A percentile compares a stretch with the other conserved stretches of the same genome.
phyloP scores from a whole-genome alignment of 495 filamentous ascomycete genomes.

The Hypoxylon perforatum region DNA sequence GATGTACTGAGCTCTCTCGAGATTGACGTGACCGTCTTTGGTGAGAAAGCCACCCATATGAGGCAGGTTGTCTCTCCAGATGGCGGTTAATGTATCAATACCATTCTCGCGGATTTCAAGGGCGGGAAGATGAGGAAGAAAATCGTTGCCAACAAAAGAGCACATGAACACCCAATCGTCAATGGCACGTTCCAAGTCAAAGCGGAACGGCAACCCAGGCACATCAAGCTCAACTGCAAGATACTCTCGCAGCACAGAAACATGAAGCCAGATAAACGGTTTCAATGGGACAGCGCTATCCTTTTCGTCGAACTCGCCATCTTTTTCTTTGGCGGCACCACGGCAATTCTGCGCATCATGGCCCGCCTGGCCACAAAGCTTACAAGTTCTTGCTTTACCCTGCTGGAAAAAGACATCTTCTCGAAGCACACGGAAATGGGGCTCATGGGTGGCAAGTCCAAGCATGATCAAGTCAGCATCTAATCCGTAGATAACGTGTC shows the following conservation, averaged over 20 bases:
- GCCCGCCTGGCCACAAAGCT: constrained; percentile 88
- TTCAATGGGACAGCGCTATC: constrained; percentile 74
- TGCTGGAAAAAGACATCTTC: constrained; percentile 98
- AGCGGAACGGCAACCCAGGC: constrained; percentile 77
- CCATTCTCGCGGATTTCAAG: constrained; percentile 97
- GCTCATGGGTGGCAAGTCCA: constrained; percentile 95
- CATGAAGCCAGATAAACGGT: constrained; percentile 98
- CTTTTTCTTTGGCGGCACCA: constrained; percentile 84
- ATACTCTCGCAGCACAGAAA: constrained; percentile 91
- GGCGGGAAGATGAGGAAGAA: constrained; percentile 94
- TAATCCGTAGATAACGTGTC: constrained; percentile 93
- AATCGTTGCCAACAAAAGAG: constrained; percentile 99
- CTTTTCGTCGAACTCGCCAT: constrained; percentile 88
- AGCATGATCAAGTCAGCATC: constrained; percentile 99
- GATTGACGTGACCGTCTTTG: constrained; percentile 90
- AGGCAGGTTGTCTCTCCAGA: constrained; percentile 94
- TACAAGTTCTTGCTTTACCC: constrained; percentile 80
- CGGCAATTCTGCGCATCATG: constrained; percentile 86
- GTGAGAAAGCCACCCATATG: constrained; percentile 95
- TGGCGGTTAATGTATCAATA: constrained; percentile 93
- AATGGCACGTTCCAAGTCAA: constrained; percentile 92
- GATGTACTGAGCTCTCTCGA: constrained; percentile 88
- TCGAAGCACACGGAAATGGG: constrained; percentile 94
- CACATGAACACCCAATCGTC: constrained; percentile 99
- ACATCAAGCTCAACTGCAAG: constrained; percentile 88